Evolutionary conservation across 2,329 filamentous ascomycete genomes (phyloP), one percentile per base, ranked within the genome.

Genomic region (Tolypocladium pustulatum): DNA sequence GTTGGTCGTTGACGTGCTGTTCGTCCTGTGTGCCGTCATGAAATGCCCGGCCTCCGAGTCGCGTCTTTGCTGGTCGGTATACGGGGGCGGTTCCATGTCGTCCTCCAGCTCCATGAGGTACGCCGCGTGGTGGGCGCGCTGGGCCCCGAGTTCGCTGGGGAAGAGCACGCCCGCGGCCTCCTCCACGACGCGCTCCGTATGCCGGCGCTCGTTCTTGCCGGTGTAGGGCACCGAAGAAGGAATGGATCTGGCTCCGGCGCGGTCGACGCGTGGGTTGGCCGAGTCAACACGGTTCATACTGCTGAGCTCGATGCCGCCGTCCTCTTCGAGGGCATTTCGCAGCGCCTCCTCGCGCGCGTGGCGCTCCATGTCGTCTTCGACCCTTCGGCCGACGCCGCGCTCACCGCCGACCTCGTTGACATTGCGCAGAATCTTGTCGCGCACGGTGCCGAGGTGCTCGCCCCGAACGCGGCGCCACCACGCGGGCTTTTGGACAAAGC

Each of bases 401-500:
- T 75, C 73, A 22, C 80, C 80, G 40, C 79, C 78, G 20, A 84
- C 71, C 64, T 84, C 82, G 30, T 77, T 72, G 30, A 84, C 81
- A 58, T 84, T 84, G 58, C 77, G 76, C 54, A 76, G 69, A 51
- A 84, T 78, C 60, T 76, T 76, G 61, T 84, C 81, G 55, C 78
- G 76, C 72, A 84, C 75, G 55, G 65, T 69, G 58, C 72, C 69
- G 34, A 74, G 66, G 55, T 73, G 69, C 8, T 81, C 76, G 54
- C 76, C 77, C 51, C 78, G 75, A 51, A 78, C 67, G 49, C 81
- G 78, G 22, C 74, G 76, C 87, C 87, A 90, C 87, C 87, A 90
- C 7, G 78, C 78, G 0, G 87, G 87, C 67, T 84, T 86, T 57
- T 77, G 74, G 12, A 79, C 74, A 57, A 86, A 71, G 56, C 85